Evolutionary conservation across 1,139 yeast genomes (phyloP).

Genomic region (Zygoascus sp.): DNA sequence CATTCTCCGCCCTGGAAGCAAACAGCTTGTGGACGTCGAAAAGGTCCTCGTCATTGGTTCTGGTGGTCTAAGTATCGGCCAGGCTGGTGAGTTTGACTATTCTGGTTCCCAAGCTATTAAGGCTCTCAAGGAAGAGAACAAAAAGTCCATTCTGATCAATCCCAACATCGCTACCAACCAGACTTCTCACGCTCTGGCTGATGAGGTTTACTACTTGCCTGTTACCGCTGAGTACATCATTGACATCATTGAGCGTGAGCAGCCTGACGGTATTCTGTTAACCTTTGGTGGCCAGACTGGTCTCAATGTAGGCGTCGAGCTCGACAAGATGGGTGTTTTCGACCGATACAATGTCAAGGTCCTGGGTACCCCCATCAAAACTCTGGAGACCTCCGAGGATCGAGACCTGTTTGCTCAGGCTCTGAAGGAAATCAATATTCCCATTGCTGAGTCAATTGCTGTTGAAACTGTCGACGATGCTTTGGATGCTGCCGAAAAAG

Average conservation of each 20-base stretch:
- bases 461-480: slow-evolving; percentile 94
- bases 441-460: slow-evolving; percentile 94
- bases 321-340: slow-evolving; percentile 90
- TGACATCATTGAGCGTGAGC: slow-evolving; percentile 89
- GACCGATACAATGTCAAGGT: slow-evolving; percentile 90
- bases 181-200: slow-evolving; percentile 93
- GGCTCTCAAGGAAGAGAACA: slow-evolving; percentile 88
- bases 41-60: slow-evolving; percentile 93
- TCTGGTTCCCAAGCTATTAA: slow-evolving; percentile 90
- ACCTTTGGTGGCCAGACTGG: slow-evolving; percentile 99
- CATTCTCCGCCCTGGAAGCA: slow-evolving; percentile 45
- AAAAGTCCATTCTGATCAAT: slow-evolving; percentile 79
- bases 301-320: slow-evolving; percentile 89
- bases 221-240: slow-evolving; percentile 95
- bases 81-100: slow-evolving; percentile 98
- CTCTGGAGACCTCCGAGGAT: slow-evolving; percentile 94
- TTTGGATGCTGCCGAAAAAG: slow-evolving; percentile 72
- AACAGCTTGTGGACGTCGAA: slow-evolving; percentile 71
- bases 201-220: slow-evolving; percentile 90
- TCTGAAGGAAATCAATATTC: slow-evolving; percentile 85
- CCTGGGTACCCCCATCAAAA: slow-evolving; percentile 92
- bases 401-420: slow-evolving; percentile 95
- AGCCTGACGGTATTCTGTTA: slow-evolving; percentile 90
- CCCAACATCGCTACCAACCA: slow-evolving; percentile 98
- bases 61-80: slow-evolving; percentile 97